Percentiles rank a stretch among this genome's conserved stretches.
phyloP scores from a whole-genome alignment of 208 protist genomes.

The Trypanosoma platydactyli region DNA sequence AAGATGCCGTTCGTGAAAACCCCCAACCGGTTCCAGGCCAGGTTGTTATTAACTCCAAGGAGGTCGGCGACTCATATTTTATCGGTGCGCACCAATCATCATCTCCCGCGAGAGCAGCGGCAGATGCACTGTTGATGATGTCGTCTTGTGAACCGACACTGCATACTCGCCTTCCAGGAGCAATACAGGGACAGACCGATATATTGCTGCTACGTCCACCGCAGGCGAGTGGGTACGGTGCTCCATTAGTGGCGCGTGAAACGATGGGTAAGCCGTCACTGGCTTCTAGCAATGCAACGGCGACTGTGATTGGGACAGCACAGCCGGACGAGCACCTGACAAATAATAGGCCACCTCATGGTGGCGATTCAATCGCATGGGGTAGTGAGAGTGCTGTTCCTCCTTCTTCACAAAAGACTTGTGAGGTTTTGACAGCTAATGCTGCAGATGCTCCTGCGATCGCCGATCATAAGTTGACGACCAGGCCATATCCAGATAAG shows the following conservation, averaged over 20 bases:
- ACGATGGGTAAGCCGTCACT: slow-evolving; percentile 6
- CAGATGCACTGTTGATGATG: slow-evolving; percentile 14
- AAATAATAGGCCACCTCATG: not conserved
- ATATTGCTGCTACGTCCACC: slow-evolving; percentile 47
- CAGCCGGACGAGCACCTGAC: not conserved
- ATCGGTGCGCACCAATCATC: not conserved
- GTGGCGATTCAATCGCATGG: not conserved
- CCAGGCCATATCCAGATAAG: not conserved
- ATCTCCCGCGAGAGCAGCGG: not conserved
- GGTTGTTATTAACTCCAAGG: slow-evolving; percentile 24
- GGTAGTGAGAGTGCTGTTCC: not conserved
- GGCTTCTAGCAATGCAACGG: slow-evolving; percentile 14
- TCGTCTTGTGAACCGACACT: not conserved
- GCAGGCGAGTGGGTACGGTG: slow-evolving; percentile 43
- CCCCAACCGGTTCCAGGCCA: not conserved
- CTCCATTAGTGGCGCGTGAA: slow-evolving; percentile 48
- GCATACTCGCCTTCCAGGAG: not conserved
- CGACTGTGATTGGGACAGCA: slow-evolving; percentile 7
- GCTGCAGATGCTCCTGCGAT: not conserved
- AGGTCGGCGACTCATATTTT: not conserved
- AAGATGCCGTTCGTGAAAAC: not conserved
- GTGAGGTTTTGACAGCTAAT: not conserved
- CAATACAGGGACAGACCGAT: not conserved
- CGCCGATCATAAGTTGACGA: not conserved
- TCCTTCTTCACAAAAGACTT: not conserved